Base-by-base conservation (phyloP, 2,329 filamentous ascomycete species). In the Colletotrichum musae region DNA sequence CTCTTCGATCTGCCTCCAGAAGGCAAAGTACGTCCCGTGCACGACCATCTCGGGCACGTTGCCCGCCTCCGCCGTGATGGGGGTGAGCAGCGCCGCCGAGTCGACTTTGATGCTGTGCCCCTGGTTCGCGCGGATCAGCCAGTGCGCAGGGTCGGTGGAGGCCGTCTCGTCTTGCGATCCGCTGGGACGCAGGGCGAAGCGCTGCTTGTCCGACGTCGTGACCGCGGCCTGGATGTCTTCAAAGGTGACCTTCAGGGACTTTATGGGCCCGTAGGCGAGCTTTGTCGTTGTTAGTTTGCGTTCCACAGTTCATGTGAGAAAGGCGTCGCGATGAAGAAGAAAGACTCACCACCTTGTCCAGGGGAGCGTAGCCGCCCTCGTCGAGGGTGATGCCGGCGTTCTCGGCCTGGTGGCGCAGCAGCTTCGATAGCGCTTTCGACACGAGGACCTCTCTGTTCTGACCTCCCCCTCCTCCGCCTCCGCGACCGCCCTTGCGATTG, bases 71-170 rank as follows among this genome's bases (percentile, higher is more conserved):
- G 89, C 77, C 1, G 89, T 91, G 66, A 98, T 84, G 6, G 91
- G 90, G 21, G 85, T 87, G 3, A 97, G 88, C 2, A 97, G 86
- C 0, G 87, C 87, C 54, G 91, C 89, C n/a, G 89, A 89, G 32
- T 93, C 91, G 43, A 91, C 82, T 76, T 90, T 89, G 77, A 99
- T 93, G 75, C 90, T 94, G 84, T 98, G 96, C 63, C 96, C 96
- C 83, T 98, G 96, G 77, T 97, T 97, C 32, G 96, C 96, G 75
- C 96, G 94, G 81, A 99, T 98, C 39, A 97, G 86, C 84, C 91
- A 98, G 79, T 92, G 86, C 0, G 86, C 79, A 0, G 93, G 86
- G 58, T 92, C 84, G 9, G 77, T 76, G 21, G 78, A 77, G 18
- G 75, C 71, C 12, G 75, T 71, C 12, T 77, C 74, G 48, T 75